These are phyloP conservation scores for Penicillium sp. DNA, from an alignment of 2,329 filamentous ascomycete species.

Conservation along the genomic window DNA sequence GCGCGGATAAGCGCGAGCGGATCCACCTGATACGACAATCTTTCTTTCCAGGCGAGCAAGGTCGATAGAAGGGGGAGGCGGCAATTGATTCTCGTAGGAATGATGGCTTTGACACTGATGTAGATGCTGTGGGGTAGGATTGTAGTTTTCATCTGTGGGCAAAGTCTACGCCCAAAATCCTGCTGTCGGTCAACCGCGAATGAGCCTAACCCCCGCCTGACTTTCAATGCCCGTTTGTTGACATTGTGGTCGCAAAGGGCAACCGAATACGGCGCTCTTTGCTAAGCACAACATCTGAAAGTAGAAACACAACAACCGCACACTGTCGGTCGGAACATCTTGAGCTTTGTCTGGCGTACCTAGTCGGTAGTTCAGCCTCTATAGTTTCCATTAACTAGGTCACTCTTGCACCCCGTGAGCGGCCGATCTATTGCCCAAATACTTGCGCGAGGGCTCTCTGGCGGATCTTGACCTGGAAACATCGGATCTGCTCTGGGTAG, in stretches of 20 bases:
- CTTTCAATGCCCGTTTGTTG: constrained; percentile 6
- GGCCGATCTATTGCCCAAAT: no score
- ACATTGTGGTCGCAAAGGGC: constrained; percentile 17
- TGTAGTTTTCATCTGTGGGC: no score
- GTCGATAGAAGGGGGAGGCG: no score
- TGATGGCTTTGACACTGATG: no score
- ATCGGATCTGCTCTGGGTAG: no score
- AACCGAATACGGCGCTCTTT: constrained; percentile 8
- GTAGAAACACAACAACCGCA: background rate
- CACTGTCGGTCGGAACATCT: background rate
- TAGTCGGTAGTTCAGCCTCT: background rate
- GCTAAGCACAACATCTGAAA: background rate
- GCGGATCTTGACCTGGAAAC: no score
- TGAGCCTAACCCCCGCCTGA: constrained; percentile 15
- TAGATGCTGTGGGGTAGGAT: no score
- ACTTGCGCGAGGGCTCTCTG: no score
- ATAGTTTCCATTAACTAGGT: no score
- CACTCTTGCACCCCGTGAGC: no score
- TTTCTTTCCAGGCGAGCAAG: background rate
- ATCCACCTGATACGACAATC: constrained; percentile 13
- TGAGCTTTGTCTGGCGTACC: background rate
- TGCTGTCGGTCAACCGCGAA: constrained; percentile 5
- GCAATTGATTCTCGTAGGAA: background rate
- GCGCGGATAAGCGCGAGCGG: constrained; percentile 23
- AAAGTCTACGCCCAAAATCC: background rate